Evolutionary conservation across 1,284 basidiomycete genomes (phyloP).

Genomic region (Leccinum cinnamomeum): DNA sequence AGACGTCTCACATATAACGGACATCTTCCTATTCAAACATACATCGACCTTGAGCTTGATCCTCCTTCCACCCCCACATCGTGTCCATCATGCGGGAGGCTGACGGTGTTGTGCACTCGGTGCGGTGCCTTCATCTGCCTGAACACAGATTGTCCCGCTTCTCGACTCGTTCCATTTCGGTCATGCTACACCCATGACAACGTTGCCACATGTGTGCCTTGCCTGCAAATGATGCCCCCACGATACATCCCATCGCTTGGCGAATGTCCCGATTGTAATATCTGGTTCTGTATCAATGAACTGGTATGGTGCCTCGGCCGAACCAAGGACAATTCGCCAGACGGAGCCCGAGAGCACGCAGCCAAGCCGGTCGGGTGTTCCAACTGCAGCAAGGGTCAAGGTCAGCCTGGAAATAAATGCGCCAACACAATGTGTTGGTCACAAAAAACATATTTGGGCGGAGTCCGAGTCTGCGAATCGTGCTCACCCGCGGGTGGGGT

Average conservation of each 20-base stretch:
- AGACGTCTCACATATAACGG: constrained; percentile 18
- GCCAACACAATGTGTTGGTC: too few species aligned
- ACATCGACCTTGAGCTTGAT: not conserved
- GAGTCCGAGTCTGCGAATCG: too few species aligned
- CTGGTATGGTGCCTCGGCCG: constrained; percentile 26
- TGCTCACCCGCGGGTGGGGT: too few species aligned
- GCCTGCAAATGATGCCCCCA: constrained; percentile 8
- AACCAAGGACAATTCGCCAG: constrained; percentile 6
- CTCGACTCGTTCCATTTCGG: constrained; percentile 17
- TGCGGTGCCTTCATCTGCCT: constrained; percentile 15
- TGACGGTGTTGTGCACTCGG: too few species aligned
- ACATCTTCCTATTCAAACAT: not conserved
- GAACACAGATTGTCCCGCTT: constrained; percentile 20
- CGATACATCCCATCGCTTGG: constrained; percentile 15
- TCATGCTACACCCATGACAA: not conserved
- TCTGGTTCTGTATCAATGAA: constrained; percentile 26
- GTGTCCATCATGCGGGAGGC: constrained; percentile 20
- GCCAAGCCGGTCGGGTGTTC: too few species aligned
- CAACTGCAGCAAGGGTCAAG: too few species aligned
- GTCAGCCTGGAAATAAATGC: too few species aligned
- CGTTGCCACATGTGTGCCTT: constrained; percentile 15
- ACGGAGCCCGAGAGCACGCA: too few species aligned
- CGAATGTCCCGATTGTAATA: constrained; percentile 22
- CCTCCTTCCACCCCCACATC: not conserved
- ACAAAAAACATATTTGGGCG: too few species aligned